Percentiles rank a stretch among this genome's conserved stretches.
phyloP scores from a whole-genome alignment of 139 green algal genomes.

The Tetraselmis chui region DNA sequence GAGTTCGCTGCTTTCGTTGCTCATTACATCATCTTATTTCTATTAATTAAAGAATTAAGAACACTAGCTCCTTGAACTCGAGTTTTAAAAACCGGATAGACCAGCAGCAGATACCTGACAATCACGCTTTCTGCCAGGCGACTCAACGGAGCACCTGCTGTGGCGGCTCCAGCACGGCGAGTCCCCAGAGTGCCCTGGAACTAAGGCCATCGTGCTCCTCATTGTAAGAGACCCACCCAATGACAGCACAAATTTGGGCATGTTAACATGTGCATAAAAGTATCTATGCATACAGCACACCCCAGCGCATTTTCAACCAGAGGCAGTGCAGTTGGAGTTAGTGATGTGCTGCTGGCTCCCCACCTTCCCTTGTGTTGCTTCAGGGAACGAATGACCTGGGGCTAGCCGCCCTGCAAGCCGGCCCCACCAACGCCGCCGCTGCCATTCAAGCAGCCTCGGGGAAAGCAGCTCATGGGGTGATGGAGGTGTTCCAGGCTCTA shows the following conservation, averaged over 20 bases:
- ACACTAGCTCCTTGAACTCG: too few relatives aligned
- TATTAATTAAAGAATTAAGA: neutral
- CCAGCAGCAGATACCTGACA: too few relatives aligned
- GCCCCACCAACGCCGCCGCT: slow-evolving; percentile 7
- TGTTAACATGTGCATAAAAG: too few relatives aligned
- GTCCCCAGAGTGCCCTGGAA: neutral
- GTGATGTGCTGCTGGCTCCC: too few relatives aligned
- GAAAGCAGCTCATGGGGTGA: neutral
- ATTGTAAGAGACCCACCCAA: slow-evolving; percentile 17
- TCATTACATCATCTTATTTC: neutral
- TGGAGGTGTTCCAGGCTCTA: neutral
- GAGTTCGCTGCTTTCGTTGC: slow-evolving; percentile 8
- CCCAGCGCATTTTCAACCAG: too few relatives aligned
- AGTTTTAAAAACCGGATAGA: too few relatives aligned
- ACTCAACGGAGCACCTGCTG: slow-evolving; percentile 36
- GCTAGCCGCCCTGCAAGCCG: neutral
- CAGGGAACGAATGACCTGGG: slow-evolving; percentile 42
- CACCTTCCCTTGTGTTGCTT: too few relatives aligned
- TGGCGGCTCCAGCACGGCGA: slow-evolving; percentile 36
- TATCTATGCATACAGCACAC: too few relatives aligned
- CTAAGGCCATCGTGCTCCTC: slow-evolving; percentile 23
- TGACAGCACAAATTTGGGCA: too few relatives aligned
- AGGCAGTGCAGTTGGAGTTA: too few relatives aligned
- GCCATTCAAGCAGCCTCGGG: neutral
- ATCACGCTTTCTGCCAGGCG: too few relatives aligned